Base-by-base conservation (phyloP, 495 filamentous ascomycete species). In the Trichoderma orchidacearum region DNA sequence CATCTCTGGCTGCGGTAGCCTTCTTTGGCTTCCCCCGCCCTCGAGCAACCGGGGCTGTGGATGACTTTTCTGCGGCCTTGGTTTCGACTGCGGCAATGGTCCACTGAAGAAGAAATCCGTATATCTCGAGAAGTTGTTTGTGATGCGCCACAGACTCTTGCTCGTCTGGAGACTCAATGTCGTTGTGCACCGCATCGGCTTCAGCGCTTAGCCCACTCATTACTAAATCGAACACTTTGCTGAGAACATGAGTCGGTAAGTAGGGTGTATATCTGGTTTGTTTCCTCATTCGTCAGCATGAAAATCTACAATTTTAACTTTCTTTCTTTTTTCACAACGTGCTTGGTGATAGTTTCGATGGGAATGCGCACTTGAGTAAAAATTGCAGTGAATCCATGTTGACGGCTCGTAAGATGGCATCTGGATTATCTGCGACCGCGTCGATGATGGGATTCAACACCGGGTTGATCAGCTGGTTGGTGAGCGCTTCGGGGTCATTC, bases 81-180 rank as follows among this genome's bases (percentile, higher is more conserved):
- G 88, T 85, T 67, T 99, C 93, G 56, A 96, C 87, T 15, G 86
- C 90, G 5, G 90, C 86, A 54, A 97, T 82, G 3, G 87, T 86
- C 93, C 93, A 99, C 69, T 95, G 93, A 50, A 96, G 75, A 0
- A 99, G 76, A 62, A 96, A 99, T 18, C 85, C 93, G 67, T 94
- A 96, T 63, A 95, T 89, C 63, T 99, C 93, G 59, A 99, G 80
- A 8, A 95, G 76, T 58, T 86, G 81, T 66, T 95, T 95, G 74
- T 97, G 91, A 61, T 89, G 85, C 51, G 84, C 79, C 52, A 92
- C 75, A 15, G 84, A 77, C 62, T 95, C 92, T 65, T 93, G 89
- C 63, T 95, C 93, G 66, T 96, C 91, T 35, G 67, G 67, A 18
- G 82, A 81, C 64, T 96, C 92, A 60, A 95, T 77, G 63, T 97